Conservation (phyloP, 1,139 yeast species). For the Meyerozyma athensensis region DNA sequence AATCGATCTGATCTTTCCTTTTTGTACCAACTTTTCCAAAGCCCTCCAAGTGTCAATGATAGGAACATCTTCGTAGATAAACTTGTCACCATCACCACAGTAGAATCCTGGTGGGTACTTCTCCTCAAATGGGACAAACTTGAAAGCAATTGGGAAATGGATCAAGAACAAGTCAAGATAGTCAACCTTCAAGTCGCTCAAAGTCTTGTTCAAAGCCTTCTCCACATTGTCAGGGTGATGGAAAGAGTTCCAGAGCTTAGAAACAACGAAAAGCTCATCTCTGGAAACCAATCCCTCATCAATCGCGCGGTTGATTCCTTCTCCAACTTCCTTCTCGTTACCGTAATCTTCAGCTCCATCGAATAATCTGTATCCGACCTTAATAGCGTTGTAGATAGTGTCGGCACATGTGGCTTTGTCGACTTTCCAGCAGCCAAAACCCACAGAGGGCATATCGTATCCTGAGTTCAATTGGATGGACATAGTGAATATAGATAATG, state of each 20-base stretch:
- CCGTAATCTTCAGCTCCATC: conserved; percentile 81
- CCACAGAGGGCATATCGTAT: conserved; percentile 56
- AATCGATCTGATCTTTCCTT: conserved; percentile 67
- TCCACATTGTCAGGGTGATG: conserved; percentile 63
- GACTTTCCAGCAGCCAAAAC: conserved; percentile 69
- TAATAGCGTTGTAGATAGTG: conserved; percentile 61
- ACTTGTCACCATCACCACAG: conserved; percentile 54
- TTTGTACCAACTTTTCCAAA: conserved; percentile 52
- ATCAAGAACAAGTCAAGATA: conserved; percentile 71
- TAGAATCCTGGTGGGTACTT: conserved; percentile 74
- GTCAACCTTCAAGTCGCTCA: conserved; percentile 60
- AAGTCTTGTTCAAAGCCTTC: conserved; percentile 56
- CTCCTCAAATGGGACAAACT: conserved; percentile 65
- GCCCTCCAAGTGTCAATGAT: conserved; percentile 77
- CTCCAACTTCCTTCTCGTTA: conserved; percentile 70
- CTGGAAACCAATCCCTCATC: conserved; percentile 65
- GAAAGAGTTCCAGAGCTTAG: conserved; percentile 77
- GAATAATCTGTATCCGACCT: conserved; percentile 67
- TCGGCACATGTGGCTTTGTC: conserved; percentile 52
- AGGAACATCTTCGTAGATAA: conserved; percentile 66
- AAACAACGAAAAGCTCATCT: conserved; percentile 68
- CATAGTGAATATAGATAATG: conserved; percentile 13
- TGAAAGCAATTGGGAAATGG: conserved; percentile 78
- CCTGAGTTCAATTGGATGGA: conserved; percentile 56
- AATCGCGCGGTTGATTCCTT: conserved; percentile 61